Conservation (phyloP, 2,329 filamentous ascomycete genomes). For the Metarhizium guizhouense region DNA sequence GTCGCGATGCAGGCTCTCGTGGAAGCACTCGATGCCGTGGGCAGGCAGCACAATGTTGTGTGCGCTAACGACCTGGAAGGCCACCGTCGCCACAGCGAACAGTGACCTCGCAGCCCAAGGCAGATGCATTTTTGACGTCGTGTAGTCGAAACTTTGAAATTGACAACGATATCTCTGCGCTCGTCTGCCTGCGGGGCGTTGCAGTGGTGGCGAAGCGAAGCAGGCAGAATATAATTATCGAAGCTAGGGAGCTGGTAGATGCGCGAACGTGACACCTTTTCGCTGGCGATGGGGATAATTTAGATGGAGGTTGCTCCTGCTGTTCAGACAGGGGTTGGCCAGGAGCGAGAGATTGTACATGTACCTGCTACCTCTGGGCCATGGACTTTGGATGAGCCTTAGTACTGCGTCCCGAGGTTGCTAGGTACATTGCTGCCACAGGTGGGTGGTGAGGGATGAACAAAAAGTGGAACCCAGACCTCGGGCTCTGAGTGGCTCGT, state of each 20-base stretch:
- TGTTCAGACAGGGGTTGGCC: too few relatives aligned
- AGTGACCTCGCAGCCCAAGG: slow-evolving; percentile 31
- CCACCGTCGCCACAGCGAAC: slow-evolving; percentile 27
- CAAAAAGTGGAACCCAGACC: neutral
- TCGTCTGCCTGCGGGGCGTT: neutral
- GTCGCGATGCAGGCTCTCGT: slow-evolving; percentile 84
- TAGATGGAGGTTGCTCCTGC: neutral
- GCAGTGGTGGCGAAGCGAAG: neutral
- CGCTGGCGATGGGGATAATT: neutral
- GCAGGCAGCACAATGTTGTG: slow-evolving; percentile 95
- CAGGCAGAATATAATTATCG: neutral
- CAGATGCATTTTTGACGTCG: slow-evolving; percentile 17
- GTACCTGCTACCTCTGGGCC: too few relatives aligned
- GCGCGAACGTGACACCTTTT: slow-evolving; percentile 6
- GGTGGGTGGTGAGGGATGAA: too few relatives aligned
- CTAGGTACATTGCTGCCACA: neutral
- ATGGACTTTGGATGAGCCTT: too few relatives aligned
- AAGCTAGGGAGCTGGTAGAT: neutral
- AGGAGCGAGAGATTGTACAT: too few relatives aligned
- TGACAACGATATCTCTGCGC: neutral
- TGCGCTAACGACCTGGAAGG: slow-evolving; percentile 54
- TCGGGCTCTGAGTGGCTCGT: neutral
- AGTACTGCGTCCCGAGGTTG: neutral
- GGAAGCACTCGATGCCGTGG: slow-evolving; percentile 95
- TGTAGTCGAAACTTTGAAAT: neutral